Percentiles rank a stretch among this genome's conserved stretches.
Evolutionary conservation across 1,284 basidiomycete species (phyloP).

Genomic region (Boletus calvinii): DNA sequence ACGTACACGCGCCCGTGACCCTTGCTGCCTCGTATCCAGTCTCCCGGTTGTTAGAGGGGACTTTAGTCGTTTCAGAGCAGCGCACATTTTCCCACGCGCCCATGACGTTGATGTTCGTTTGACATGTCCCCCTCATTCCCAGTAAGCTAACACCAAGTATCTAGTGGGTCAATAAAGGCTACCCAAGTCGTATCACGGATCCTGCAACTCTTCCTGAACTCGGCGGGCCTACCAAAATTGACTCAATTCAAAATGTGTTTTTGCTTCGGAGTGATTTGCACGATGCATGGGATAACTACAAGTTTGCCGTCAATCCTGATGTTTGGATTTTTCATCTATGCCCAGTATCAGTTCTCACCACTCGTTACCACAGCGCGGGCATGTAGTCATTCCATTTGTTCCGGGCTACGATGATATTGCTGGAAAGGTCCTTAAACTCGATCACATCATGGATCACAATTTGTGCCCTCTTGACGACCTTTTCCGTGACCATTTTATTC

Average conservation of each 20-base stretch:
- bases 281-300: background rate
- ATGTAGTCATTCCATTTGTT: background rate
- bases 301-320: background rate
- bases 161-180: background rate
- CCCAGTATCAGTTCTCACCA: background rate
- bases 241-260: background rate
- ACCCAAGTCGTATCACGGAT: background rate
- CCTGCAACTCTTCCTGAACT: background rate
- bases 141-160: background rate
- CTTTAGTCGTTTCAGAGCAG: background rate
- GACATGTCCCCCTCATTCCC: background rate
- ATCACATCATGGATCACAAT: background rate
- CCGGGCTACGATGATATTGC: background rate
- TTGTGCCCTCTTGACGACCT: background rate
- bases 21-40: background rate
- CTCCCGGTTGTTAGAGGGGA: background rate
- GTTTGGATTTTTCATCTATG: background rate
- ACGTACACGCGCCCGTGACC: background rate
- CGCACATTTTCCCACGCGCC: background rate
- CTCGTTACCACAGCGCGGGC: background rate
- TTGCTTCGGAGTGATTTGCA: background rate
- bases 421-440: background rate
- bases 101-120: background rate
- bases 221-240: background rate
- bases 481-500: background rate